These are phyloP conservation scores for Crithidia fasciculata DNA, from an alignment of 208 protist genomes.

Conservation along the genomic window DNA sequence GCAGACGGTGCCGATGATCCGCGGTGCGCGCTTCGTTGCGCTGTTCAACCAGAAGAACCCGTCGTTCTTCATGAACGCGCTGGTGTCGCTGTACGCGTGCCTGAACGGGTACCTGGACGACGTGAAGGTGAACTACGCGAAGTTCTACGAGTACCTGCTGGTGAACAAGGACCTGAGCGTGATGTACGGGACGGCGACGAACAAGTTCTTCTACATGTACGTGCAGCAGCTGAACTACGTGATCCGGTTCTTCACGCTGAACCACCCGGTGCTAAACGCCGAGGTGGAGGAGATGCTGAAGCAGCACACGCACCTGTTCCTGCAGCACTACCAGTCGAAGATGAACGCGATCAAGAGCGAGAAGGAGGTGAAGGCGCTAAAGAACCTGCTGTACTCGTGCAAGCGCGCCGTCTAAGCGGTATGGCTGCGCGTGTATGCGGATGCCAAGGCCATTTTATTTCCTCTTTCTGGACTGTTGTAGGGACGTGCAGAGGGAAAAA, in stretches of 20 bases:
- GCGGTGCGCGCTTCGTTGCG: slow-evolving; percentile 80
- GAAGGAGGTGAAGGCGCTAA: slow-evolving; percentile 87
- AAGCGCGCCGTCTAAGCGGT: slow-evolving; percentile 83
- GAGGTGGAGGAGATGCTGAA: slow-evolving; percentile 87
- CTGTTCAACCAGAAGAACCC: slow-evolving; percentile 91
- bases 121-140: slow-evolving; percentile 87
- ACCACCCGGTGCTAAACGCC: slow-evolving; percentile 71
- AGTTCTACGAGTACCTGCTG: slow-evolving; percentile 91
- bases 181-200: slow-evolving; percentile 83
- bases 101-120: slow-evolving; percentile 88
- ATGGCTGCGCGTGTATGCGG: neutral
- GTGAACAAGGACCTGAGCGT: slow-evolving; percentile 87
- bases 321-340: slow-evolving; percentile 89
- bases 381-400: slow-evolving; percentile 90
- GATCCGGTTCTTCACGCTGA: slow-evolving; percentile 84
- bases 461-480: too few species aligned
- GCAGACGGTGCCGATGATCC: slow-evolving; percentile 84
- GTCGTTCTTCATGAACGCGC: slow-evolving; percentile 83
- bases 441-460: too few species aligned
- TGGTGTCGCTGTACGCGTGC: slow-evolving; percentile 84
- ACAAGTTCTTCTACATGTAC: slow-evolving; percentile 93
- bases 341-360: slow-evolving; percentile 90
- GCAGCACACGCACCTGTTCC: slow-evolving; percentile 83
- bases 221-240: slow-evolving; percentile 82
- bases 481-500: too few species aligned